Conservation (phyloP, 2,329 filamentous ascomycete species). For the Catunica adiposa region DNA sequence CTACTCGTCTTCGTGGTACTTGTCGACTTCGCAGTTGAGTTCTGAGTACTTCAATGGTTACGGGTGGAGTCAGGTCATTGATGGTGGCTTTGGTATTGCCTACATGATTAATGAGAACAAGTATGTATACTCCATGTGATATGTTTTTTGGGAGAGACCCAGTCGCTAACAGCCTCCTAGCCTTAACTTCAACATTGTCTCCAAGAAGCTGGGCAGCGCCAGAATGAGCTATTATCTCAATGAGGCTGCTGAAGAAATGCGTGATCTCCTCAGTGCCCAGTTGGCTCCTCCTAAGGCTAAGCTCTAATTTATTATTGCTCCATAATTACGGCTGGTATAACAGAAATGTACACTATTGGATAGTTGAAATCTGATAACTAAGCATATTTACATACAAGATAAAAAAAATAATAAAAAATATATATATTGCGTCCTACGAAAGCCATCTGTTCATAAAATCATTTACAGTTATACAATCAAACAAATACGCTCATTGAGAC, state of each 20-base stretch:
- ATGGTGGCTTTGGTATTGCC: conserved; percentile 89
- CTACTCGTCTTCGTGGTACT: conserved; percentile 78
- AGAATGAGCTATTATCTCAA: conserved; percentile 93
- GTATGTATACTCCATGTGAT: conserved; percentile 1
- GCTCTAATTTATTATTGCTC: conserved; percentile 38
- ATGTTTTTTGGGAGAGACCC: neutral
- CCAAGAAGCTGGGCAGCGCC: conserved; percentile 76
- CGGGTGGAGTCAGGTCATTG: conserved; percentile 95
- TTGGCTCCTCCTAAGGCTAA: conserved; percentile 72
- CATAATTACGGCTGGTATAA: neutral
- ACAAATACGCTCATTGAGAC: neutral
- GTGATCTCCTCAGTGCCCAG: conserved; percentile 69
- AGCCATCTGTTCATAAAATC: neutral
- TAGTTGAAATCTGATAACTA: neutral
- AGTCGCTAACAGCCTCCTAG: conserved; percentile 27
- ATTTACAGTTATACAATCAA: neutral
- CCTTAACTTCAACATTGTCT: conserved; percentile 95
- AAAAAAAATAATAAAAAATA: neutral
- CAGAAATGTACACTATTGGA: too few species aligned
- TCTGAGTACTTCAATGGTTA: conserved; percentile 98
- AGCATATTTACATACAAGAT: neutral
- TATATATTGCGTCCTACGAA: too few species aligned
- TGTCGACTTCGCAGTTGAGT: conserved; percentile 78
- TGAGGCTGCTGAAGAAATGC: conserved; percentile 79
- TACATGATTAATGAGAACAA: conserved; percentile 99